phyloP scores from a whole-genome alignment of 768 basidiomycete species.

The Candolleomyces efflorescens region DNA sequence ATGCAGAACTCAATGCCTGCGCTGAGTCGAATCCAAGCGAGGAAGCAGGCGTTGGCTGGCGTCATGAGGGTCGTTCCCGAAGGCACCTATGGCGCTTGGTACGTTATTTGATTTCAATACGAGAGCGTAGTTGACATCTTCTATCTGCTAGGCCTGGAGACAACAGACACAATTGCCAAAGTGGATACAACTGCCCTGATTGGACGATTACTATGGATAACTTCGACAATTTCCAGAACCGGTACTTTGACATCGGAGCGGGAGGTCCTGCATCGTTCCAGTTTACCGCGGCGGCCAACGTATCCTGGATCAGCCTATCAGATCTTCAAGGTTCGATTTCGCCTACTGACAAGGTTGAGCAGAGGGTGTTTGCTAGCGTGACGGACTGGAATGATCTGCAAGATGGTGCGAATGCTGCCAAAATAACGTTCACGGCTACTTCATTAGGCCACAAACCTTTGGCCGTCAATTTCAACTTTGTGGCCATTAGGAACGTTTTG shows the following conservation, averaged over 20 bases:
- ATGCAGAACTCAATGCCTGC: conserved; percentile 59
- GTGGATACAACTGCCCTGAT: conserved; percentile 42
- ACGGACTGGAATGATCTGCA: conserved; percentile 51
- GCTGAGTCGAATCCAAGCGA: conserved; percentile 46
- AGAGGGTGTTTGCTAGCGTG: conserved; percentile 50
- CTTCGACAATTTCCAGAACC: conserved; percentile 47
- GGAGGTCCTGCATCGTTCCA: conserved; percentile 57
- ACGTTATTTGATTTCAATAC: conserved; percentile 4
- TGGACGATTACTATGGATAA: conserved; percentile 52
- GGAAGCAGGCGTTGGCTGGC: conserved; percentile 54
- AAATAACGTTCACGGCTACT: conserved; percentile 44
- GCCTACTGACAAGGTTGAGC: conserved; percentile 32
- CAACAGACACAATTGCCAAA: conserved; percentile 52
- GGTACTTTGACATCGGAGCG: conserved; percentile 58
- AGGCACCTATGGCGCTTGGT: conserved; percentile 59
- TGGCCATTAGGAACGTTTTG: conserved; percentile 32
- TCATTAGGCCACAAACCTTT: conserved; percentile 33
- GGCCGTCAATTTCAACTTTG: conserved; percentile 27
- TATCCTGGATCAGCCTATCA: conserved; percentile 49
- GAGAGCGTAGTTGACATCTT: background rate
- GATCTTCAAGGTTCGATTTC: conserved; percentile 46
- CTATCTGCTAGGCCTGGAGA: conserved; percentile 53
- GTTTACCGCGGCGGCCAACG: conserved; percentile 46
- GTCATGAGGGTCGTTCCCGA: conserved; percentile 62
- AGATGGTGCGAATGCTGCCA: conserved; percentile 31